Conservation (phyloP, 805 yeast species). For the Middelhovenomyces tepae region DNA sequence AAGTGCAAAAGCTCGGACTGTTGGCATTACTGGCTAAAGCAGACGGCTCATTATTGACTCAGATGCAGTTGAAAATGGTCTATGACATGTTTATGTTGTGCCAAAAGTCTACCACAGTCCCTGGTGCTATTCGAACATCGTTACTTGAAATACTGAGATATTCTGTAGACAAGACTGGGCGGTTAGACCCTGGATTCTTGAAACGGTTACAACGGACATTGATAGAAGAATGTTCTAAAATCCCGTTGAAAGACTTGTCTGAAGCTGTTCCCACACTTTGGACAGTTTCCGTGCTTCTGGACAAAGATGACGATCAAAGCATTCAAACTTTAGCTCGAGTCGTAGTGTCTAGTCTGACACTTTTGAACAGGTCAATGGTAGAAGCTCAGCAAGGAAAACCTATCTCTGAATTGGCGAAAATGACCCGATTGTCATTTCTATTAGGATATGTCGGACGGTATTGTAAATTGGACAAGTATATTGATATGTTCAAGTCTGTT, state of each 20-base stretch:
- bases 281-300: slow-evolving; percentile 41
- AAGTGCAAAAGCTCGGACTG: slow-evolving; percentile 35
- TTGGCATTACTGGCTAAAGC: slow-evolving; percentile 49
- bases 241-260: slow-evolving; percentile 39
- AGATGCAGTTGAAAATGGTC: slow-evolving; percentile 58
- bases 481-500: slow-evolving; percentile 36
- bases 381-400: slow-evolving; percentile 17
- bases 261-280: slow-evolving; percentile 68
- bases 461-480: slow-evolving; percentile 48
- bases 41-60: slow-evolving; percentile 45
- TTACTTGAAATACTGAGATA: slow-evolving; percentile 45
- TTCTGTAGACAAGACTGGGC: slow-evolving; percentile 35
- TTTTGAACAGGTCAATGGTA: slow-evolving; percentile 40
- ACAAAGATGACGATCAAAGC: too few species aligned
- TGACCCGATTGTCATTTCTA: slow-evolving; percentile 50
- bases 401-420: slow-evolving; percentile 25
- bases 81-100: too few species aligned
- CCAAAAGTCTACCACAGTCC: too few species aligned
- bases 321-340: slow-evolving; percentile 49
- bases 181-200: slow-evolving; percentile 45
- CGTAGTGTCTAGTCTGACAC: slow-evolving; percentile 49
- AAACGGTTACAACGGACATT: slow-evolving; percentile 34
- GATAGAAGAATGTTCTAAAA: slow-evolving; percentile 9
- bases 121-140: slow-evolving; percentile 42
- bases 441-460: slow-evolving; percentile 64